Conservation (phyloP, 768 basidiomycete species). For the Boletus coccyginus region DNA sequence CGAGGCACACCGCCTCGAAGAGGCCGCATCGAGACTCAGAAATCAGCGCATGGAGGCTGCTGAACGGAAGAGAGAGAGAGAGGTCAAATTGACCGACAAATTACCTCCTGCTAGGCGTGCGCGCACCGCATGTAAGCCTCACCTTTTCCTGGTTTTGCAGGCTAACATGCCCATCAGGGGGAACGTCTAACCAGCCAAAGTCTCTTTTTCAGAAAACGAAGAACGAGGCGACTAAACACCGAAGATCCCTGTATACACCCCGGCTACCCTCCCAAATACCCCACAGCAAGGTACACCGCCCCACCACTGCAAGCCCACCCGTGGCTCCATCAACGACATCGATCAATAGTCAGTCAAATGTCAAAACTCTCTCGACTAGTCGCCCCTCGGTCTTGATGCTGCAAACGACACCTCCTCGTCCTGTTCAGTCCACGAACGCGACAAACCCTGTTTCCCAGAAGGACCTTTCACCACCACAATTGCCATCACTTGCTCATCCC, state of each 20-base stretch:
- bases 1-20: slow-evolving; percentile 65
- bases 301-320: slow-evolving; percentile 34
- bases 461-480: slow-evolving; percentile 31
- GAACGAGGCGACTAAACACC: slow-evolving; percentile 64
- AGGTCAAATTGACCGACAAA: slow-evolving; percentile 72
- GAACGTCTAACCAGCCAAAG: slow-evolving; percentile 47
- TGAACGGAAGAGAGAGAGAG: slow-evolving; percentile 72
- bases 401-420: slow-evolving; percentile 17
- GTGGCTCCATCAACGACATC: slow-evolving; percentile 29
- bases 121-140: slow-evolving; percentile 52
- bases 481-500: slow-evolving; percentile 7
- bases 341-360: slow-evolving; percentile 44
- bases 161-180: slow-evolving; percentile 34
- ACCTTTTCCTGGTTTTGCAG: not conserved
- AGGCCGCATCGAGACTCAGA: slow-evolving; percentile 58
- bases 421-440: slow-evolving; percentile 32
- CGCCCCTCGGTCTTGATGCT: slow-evolving; percentile 27
- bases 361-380: slow-evolving; percentile 46
- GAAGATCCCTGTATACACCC: slow-evolving; percentile 55
- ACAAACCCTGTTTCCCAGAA: slow-evolving; percentile 11
- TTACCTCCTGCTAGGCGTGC: slow-evolving; percentile 65
- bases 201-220: slow-evolving; percentile 77
- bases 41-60: slow-evolving; percentile 66
- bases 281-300: slow-evolving; percentile 41
- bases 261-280: slow-evolving; percentile 54